Conservation (phyloP, 2,329 filamentous ascomycete species). For the Fusarium algeriense region DNA sequence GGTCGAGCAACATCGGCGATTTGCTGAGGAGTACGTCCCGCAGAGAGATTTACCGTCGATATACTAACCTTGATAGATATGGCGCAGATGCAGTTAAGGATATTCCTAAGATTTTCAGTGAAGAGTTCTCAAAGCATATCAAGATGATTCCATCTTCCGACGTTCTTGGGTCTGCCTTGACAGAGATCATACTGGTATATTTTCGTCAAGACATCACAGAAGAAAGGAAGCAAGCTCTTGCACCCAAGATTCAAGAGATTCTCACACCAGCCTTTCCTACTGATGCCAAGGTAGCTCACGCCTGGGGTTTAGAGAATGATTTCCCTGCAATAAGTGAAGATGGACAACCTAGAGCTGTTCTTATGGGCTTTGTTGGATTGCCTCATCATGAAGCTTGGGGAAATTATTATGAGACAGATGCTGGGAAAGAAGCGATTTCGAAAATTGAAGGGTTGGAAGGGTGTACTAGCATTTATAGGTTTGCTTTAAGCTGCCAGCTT, state of each 20-base stretch:
- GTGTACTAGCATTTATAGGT: neutral
- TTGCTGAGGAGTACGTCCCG: constrained; percentile 12
- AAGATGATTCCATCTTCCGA: constrained; percentile 12
- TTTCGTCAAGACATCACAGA: constrained; percentile 1
- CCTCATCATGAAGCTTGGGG: neutral
- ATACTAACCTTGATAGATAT: neutral
- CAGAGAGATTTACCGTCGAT: accelerated
- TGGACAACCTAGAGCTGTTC: neutral
- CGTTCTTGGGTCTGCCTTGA: neutral
- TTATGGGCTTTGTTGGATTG: constrained; percentile 15
- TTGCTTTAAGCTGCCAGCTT: constrained; percentile 2
- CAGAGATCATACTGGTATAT: constrained; percentile 5
- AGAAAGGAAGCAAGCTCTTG: neutral
- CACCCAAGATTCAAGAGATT: neutral
- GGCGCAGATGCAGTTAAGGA: constrained; percentile 19
- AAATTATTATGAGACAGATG: accelerated
- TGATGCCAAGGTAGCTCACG: neutral
- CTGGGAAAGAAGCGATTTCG: neutral
- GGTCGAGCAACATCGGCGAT: constrained; percentile 6
- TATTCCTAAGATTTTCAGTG: constrained; percentile 24
- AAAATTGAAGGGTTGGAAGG: neutral
- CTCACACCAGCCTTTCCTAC: neutral
- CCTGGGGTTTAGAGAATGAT: constrained; percentile 20
- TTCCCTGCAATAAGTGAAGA: constrained; percentile 8
- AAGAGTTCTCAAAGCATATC: constrained; percentile 24